Evolutionary conservation across 2,329 filamentous ascomycete genomes (phyloP).

Genomic region (Botrytis galanthina): DNA sequence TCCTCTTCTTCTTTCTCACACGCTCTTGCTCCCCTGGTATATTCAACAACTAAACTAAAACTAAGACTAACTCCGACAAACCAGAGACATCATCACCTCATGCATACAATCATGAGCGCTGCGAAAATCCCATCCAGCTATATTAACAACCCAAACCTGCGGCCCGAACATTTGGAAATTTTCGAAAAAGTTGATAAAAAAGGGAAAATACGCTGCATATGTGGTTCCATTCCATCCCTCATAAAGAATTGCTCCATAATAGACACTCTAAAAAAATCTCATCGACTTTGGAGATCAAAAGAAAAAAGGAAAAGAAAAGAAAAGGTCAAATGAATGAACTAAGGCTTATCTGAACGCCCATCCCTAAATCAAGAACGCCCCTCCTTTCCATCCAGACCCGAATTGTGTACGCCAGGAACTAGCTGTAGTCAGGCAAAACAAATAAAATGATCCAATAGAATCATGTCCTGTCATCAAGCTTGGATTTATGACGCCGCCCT

Average conservation of each 20-base stretch:
- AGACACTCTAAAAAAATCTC: constrained; percentile 11
- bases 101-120: constrained; percentile 2
- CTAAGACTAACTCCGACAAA: constrained; percentile 8
- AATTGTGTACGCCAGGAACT: constrained; percentile 5
- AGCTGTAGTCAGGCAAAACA: neutral
- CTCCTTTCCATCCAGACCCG: neutral
- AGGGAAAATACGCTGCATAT: neutral
- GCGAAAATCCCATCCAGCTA: neutral
- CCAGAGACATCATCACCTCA: neutral
- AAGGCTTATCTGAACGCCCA: constrained; percentile 10
- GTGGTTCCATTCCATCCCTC: neutral
- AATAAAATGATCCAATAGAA: neutral
- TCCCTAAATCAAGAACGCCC: constrained; percentile 4
- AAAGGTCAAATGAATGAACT: neutral
- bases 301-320: neutral
- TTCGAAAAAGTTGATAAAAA: neutral
- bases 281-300: neutral
- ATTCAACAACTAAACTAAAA: constrained; percentile 1
- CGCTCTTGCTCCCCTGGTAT: neutral
- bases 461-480: neutral
- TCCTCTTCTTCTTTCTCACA: neutral
- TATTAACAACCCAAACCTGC: neutral
- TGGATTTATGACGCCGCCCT: neutral
- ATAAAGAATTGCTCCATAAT: constrained; percentile 5
- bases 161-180: neutral